Evolutionary conservation across 2,329 filamentous ascomycete genomes (phyloP), one percentile per base, ranked within the genome.

Genomic region (Plectosphaerella plurivora): DNA sequence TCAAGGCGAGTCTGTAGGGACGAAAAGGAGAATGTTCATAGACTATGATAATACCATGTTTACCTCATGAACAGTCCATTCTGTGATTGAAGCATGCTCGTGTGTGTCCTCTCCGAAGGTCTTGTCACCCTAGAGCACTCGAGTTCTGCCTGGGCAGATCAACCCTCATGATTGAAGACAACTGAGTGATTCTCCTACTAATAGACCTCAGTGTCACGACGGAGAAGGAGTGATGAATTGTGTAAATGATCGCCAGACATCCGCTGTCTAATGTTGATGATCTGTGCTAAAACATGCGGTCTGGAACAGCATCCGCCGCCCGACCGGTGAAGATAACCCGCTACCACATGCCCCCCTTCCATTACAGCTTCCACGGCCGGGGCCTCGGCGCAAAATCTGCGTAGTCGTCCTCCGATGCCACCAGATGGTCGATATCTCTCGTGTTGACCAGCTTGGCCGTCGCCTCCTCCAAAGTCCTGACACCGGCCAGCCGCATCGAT

Each of bases 401-500:
- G 8, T 18, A 16, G 41, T 49, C 18, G 14, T 45, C 20, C 36
- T 51, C 55, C 1, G 51, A 53, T 45, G 51, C 47, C 3, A 68
- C 65, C 51, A 68, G 51, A 33, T 68, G 56, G 14, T 68, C 62
- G 15, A 68, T 49, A 15, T 66, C 65, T 25, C 61, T n/a, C 0
- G 65, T 68, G 42, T 68, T 68, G 3, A 67, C 62, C 47, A 68
- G 54, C 0, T 55, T 58, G 5, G 65, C 59, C 0, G 59, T 61
- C 1, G 60, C 62, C 22, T 68, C 59, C 2, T 63, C 59, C 1
- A 68, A 45, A 22, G 61, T 63, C 0, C 63, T 68, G 1, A 66
- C 53, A 2, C 65, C 65, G 0, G 59, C 59, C 0, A 68, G 58
- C 11, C 64, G 59, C 84, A 88, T 88, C 2, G 83, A 82, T 2